Percentiles rank a stretch among this genome's conserved stretches.
These are phyloP conservation scores for Francoa sonchifolia DNA, from an alignment of 441 rosid genomes.

Conservation along the genomic window DNA sequence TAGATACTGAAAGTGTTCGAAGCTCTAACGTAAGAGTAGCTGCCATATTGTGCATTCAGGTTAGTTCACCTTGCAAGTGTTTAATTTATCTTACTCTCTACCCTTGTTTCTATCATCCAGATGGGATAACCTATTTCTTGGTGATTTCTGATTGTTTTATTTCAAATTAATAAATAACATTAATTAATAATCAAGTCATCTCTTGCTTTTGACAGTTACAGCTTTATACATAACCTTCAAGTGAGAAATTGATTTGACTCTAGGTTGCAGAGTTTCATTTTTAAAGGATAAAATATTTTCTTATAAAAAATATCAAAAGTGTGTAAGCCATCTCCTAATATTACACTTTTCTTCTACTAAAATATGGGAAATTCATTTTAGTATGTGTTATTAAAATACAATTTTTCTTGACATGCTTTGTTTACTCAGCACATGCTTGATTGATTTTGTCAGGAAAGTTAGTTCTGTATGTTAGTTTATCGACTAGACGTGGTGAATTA, in stretches of 20 bases:
- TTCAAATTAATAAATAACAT: neutral
- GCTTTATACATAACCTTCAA: neutral
- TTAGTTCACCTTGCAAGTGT: slow-evolving; percentile 13
- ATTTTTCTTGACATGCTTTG: neutral
- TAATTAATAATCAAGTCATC: neutral
- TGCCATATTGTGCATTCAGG: slow-evolving; percentile 77
- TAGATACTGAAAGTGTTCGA: slow-evolving; percentile 30
- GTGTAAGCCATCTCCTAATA: too few species aligned
- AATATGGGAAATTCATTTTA: too few species aligned
- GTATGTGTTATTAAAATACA: neutral
- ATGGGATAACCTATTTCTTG: neutral
- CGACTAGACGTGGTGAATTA: neutral
- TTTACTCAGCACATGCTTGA: neutral
- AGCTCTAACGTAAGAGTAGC: slow-evolving; percentile 76
- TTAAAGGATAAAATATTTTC: too few species aligned
- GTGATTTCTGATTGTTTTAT: neutral
- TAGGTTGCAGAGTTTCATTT: neutral
- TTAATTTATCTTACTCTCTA: slow-evolving; percentile 4
- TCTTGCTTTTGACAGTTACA: slow-evolving; percentile 3
- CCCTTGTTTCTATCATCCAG: neutral
- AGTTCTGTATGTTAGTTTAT: neutral
- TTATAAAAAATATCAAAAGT: too few species aligned
- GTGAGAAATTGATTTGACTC: neutral
- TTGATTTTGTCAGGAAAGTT: slow-evolving; percentile 2
- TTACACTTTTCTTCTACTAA: too few species aligned